Evolutionary conservation across 139 green algal genomes (phyloP), one percentile per base, ranked within the genome.

Genomic region (Cymbomonas tetramitiformis): DNA sequence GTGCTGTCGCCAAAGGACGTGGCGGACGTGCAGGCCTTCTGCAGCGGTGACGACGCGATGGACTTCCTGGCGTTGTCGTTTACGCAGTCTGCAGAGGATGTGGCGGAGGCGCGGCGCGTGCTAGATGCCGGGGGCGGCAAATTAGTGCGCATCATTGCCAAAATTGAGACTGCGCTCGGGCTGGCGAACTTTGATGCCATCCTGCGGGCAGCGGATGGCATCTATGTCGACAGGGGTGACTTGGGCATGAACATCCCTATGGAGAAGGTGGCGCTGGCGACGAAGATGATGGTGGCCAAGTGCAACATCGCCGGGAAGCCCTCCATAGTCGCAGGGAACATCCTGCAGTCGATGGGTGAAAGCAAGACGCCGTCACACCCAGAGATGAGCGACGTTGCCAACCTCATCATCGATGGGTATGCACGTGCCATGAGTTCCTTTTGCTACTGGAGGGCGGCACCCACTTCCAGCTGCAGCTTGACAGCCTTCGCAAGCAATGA

Each of bases 191-290:
- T 71, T 51, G 77, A 84, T 55, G 69, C 76, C 29, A 81, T 81
- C 50, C 61, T 84, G 19, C 43, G 64, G 34, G 62, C 65, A 38
- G 83, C 76, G 18, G 80, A 88, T 51, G 79, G 70, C 46, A 72
- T 88, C 53, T 85, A 85, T 77, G 80, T 85, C 28, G 80, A 77
- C 23, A 62, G 80, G 18, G 80, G 80, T 10, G 80, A 86, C 56
- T 64, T 88, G 59, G 80, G 76, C 40, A 84, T 84, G 79, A 74
- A 84, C 58, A 77, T 83, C 25, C 60, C 60, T 7, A 38, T 43
- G 19, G 60, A 61, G 34, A 59, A 68, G 48, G 39, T 68, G 9
- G 12, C 39, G 18, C 38, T 68, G 19, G 60, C 60, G 18, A 50
- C 60, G 60, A 68, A 68, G 28, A 52, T 68, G 47, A 52, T 68